Percentiles rank a stretch among this genome's conserved stretches.
Evolutionary conservation across 179 eudicot species (phyloP).

Genomic region (Spergularia azorica): DNA sequence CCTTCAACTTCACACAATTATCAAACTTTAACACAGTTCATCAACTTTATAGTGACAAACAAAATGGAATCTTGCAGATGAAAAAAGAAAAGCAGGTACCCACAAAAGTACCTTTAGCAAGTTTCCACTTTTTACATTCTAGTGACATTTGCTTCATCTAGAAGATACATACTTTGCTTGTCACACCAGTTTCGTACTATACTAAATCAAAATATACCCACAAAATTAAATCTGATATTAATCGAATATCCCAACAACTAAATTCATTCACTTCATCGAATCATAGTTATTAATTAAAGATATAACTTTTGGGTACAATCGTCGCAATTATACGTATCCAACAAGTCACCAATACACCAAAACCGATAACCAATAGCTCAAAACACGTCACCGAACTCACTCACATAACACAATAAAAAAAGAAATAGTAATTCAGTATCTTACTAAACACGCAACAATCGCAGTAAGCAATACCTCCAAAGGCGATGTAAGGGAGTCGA

Average conservation of each 20-base stretch:
- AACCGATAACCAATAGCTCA: too few relatives aligned
- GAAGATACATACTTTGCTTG: constrained; percentile 22
- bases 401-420: too few relatives aligned
- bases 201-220: constrained; percentile 17
- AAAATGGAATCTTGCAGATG: not conserved
- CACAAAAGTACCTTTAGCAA: not conserved
- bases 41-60: too few relatives aligned
- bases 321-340: too few relatives aligned
- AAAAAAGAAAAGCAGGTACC: constrained; percentile 6
- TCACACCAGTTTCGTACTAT: constrained; percentile 17
- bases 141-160: not conserved
- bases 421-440: too few relatives aligned
- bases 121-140: not conserved
- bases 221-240: not conserved
- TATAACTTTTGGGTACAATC: too few relatives aligned
- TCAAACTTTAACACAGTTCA: not conserved
- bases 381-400: too few relatives aligned
- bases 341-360: too few relatives aligned
- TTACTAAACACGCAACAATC: too few relatives aligned
- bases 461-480: constrained; percentile 57
- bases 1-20: not conserved
- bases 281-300: too few relatives aligned
- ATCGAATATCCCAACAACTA: not conserved
- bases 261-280: not conserved
- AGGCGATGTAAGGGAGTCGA: constrained; percentile 85